phyloP scores from a whole-genome alignment of 192 early-diverging fungal species.

The Backusella tarrabulga region DNA sequence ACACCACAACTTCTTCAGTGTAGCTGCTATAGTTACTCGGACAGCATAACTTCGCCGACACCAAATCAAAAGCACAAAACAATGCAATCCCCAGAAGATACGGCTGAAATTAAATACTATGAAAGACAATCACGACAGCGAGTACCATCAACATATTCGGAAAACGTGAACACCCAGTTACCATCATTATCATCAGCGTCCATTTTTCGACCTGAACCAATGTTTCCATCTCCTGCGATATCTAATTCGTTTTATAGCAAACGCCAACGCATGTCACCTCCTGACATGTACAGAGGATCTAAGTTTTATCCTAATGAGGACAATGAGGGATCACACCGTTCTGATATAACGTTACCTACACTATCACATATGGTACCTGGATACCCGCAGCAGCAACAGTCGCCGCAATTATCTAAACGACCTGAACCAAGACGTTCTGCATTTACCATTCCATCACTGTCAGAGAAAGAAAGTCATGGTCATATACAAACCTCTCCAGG shows the following conservation, averaged over 20 bases:
- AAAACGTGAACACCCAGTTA: background rate
- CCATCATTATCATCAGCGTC: background rate
- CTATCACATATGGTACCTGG: background rate
- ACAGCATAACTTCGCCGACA: background rate
- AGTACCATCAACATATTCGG: background rate
- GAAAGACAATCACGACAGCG: slow-evolving; percentile 9
- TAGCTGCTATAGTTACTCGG: slow-evolving; percentile 4
- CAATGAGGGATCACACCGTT: background rate
- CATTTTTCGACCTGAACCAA: slow-evolving; percentile 9
- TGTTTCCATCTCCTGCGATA: background rate
- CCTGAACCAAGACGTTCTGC: slow-evolving; percentile 7
- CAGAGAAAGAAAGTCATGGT: background rate
- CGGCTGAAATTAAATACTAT: background rate
- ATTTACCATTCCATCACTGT: background rate
- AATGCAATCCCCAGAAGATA: background rate
- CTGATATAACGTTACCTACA: background rate
- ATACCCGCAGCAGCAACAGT: background rate
- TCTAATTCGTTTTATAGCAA: slow-evolving; percentile 4
- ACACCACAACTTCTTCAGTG: slow-evolving; percentile 10
- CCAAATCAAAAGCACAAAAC: background rate
- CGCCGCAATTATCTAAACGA: background rate
- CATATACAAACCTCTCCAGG: background rate
- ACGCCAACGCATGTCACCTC: slow-evolving; percentile 1
- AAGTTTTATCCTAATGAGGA: slow-evolving; percentile 3
- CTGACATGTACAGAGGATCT: background rate